Percentiles rank a stretch among this genome's conserved stretches.
Evolutionary conservation across 495 filamentous ascomycete species (phyloP).

Genomic region (Annulohypoxylon stygium): DNA sequence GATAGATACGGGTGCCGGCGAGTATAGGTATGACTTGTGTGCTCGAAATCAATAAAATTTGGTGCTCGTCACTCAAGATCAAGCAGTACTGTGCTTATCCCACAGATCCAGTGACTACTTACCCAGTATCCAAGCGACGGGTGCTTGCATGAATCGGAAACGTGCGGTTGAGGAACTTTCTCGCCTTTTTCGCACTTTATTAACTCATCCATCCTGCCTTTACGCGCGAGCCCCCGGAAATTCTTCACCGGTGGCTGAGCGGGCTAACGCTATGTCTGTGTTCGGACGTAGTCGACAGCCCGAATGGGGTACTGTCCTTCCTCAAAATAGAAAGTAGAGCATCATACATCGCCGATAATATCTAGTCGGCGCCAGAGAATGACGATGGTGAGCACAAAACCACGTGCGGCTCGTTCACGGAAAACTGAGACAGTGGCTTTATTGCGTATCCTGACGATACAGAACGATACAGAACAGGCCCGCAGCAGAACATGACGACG

Average conservation of each 20-base stretch:
- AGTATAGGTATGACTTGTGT: constrained; percentile 29
- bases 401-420: constrained; percentile 50
- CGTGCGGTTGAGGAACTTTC: constrained; percentile 32
- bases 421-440: constrained; percentile 50
- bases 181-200: constrained; percentile 10
- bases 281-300: constrained; percentile 17
- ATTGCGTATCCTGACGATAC: constrained; percentile 37
- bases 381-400: constrained; percentile 48
- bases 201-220: constrained; percentile 17
- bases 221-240: constrained; percentile 31
- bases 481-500: constrained; percentile 17
- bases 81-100: constrained; percentile 37
- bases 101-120: constrained; percentile 48
- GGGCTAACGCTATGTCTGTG: constrained; percentile 20
- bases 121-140: constrained; percentile 35
- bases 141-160: constrained; percentile 48
- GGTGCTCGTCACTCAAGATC: constrained; percentile 45
- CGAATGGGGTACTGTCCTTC: constrained; percentile 3
- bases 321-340: background rate
- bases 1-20: constrained; percentile 6
- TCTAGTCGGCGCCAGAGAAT: constrained; percentile 26
- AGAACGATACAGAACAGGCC: constrained; percentile 11
- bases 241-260: constrained; percentile 29
- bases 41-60: constrained; percentile 23
- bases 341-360: constrained; percentile 22